Evolutionary conservation across 139 green algal species (phyloP), one percentile per base, ranked within the genome.

Genomic region (Micractinium sp.): DNA sequence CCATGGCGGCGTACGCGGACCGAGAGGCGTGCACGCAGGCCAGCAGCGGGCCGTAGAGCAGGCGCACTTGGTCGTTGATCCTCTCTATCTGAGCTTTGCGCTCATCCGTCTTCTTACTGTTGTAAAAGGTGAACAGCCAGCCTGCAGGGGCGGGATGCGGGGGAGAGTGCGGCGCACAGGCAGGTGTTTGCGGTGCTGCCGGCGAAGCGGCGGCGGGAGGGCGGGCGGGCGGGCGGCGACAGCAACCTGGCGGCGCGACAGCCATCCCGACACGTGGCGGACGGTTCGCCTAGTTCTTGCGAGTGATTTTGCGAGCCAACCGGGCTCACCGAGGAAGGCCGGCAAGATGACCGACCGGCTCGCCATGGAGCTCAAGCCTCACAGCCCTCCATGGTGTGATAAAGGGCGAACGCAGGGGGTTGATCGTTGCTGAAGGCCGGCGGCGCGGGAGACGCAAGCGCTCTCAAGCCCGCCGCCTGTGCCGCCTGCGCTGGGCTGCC

Each of bases 61-160:
- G 69, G 71, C 63, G 69, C 33, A 96, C 95, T 92, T 98, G 96
- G 61, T 96, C 91, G 84, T 98, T 98, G 35, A 97, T 90, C 7
- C 96, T 91, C 29, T 98, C 96, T 36, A 98, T 98, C 41, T 95
- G 93, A 0, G 95, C 95, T 80, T 98, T 96, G 7, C 96, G 92
- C 88, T 98, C 95, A 74, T 98, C 95, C 1, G 92, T 93, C 53
- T 93, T 88, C n/a, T 96, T 96, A 3, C 88, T 94, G 87, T 98
- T 96, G 90, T 94, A 97, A 85, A 96, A 98, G 9, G 96, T 96
- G 87, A 97, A 97, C 35, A 97, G 77, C 84, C 96, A 97, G 27
- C 96, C 96, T 96, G 93, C 36, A 27, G 41, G 36, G 2, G 38
- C 14, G 38, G 71, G 35, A 41, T 12, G 76, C 76, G 7, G 20